Base-by-base conservation (phyloP, 208 protist genomes). In the Leishmania turanica region DNA sequence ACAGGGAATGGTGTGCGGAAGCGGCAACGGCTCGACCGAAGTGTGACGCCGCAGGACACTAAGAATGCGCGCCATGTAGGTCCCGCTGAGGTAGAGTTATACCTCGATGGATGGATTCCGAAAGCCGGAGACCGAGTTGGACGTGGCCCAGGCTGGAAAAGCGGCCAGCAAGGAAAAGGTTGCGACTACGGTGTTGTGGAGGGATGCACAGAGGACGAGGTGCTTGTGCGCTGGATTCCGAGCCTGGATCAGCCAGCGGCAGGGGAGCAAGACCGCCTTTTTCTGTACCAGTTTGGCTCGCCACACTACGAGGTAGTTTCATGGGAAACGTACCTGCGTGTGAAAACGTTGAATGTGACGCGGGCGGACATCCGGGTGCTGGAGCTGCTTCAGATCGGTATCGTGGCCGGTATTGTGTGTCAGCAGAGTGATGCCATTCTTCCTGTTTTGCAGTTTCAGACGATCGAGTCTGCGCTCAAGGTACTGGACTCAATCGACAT, bases 111-210 rank as follows among this genome's bases (percentile, higher is more conserved):
- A 62, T 96, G 93, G 93, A 47, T 81, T 40, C 90, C 91, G 5
- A 78, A 86, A 60, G 84, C 89, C n/a, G 94, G 92, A 45, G 92
- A 96, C 17, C 84, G 84, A 31, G 92, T 97, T 8, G 92, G 88
- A 27, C 87, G 94, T 64, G 94, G 94, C 34, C 94, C 94, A 21
- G 87, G 87, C 42, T 97, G 94, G 94, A 75, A 64, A 40, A 86
- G 86, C 79, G 87, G 87, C 11, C 79, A 87, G 56, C 92, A 97
- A 72, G 94, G 88, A 53, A 86, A 85, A 60, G 71, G 82, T 34
- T 96, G 92, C 73, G 92, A 97, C 75, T 90, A 88, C 82, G 94
- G 94, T 70, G 87, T 92, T 47, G 85, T 97, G 27, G 87, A 96
- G 37, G 92, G 90, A 15, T 82, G 92, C 56, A 95, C 91, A 24